Percentiles rank a stretch among this genome's conserved stretches.
phyloP scores from a whole-genome alignment of 805 yeast species.

The Metschnikowia proteae region DNA sequence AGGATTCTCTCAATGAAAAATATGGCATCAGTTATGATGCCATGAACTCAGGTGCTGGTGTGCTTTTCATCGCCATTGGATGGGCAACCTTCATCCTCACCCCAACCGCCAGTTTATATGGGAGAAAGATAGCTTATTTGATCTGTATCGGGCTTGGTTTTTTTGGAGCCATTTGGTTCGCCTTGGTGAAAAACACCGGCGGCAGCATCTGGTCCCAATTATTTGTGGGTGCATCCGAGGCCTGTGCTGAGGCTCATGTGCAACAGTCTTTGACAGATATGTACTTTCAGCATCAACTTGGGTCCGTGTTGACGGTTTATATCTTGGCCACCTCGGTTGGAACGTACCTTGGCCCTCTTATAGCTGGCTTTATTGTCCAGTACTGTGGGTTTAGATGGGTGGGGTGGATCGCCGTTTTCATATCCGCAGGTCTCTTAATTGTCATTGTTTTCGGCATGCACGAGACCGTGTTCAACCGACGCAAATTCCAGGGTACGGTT shows the following conservation, averaged over 20 bases:
- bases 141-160: slow-evolving; percentile 59
- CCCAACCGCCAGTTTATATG: slow-evolving; percentile 66
- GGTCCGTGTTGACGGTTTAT: slow-evolving; percentile 67
- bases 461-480: slow-evolving; percentile 60
- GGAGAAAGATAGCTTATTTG: slow-evolving; percentile 60
- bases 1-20: slow-evolving; percentile 58
- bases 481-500: slow-evolving; percentile 22
- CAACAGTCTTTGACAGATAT: slow-evolving; percentile 68
- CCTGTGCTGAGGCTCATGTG: slow-evolving; percentile 71
- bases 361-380: slow-evolving; percentile 69
- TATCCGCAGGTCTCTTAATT: slow-evolving; percentile 46
- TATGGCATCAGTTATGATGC: slow-evolving; percentile 62
- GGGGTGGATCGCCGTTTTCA: slow-evolving; percentile 63
- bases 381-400: slow-evolving; percentile 73
- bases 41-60: slow-evolving; percentile 82
- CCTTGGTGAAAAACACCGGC: slow-evolving; percentile 45
- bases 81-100: slow-evolving; percentile 60
- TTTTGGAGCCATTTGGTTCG: slow-evolving; percentile 71
- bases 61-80: slow-evolving; percentile 66
- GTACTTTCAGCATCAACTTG: slow-evolving; percentile 74
- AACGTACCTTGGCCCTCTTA: slow-evolving; percentile 73
- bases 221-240: slow-evolving; percentile 76
- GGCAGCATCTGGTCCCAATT: slow-evolving; percentile 77
- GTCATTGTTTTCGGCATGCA: slow-evolving; percentile 60
- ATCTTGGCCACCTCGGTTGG: slow-evolving; percentile 74